phyloP scores from a whole-genome alignment of 139 green algal genomes.

The Volvox reticuliferus region DNA sequence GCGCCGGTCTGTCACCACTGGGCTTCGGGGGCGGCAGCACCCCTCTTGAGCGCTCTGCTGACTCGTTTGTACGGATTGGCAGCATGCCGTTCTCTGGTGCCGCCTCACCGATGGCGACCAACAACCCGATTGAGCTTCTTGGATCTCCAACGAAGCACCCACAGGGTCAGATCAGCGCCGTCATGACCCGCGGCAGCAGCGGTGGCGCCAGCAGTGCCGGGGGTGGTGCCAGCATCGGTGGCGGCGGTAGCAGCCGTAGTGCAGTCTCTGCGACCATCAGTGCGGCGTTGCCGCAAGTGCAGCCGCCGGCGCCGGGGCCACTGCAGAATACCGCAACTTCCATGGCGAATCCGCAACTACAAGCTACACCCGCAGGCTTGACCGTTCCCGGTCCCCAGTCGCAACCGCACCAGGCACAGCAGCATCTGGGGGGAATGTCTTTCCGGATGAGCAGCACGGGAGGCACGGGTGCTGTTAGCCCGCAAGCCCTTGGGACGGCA shows the following conservation, averaged over 20 bases:
- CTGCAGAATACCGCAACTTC: not conserved
- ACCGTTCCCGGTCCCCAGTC: not conserved
- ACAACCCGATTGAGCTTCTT: not conserved
- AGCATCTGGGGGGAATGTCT: not conserved
- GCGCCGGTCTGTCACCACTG: not conserved
- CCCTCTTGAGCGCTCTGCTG: constrained; percentile 6
- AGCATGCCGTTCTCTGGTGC: constrained; percentile 25
- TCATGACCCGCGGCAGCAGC: not conserved
- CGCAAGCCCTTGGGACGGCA: not conserved
- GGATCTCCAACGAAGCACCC: not conserved
- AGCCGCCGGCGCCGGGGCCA: not conserved
- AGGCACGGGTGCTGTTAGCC: not conserved
- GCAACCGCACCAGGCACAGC: not conserved
- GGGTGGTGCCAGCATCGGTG: not conserved
- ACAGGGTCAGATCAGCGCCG: not conserved
- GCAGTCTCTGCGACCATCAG: not conserved
- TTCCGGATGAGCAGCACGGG: constrained; percentile 4
- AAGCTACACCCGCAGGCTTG: not conserved
- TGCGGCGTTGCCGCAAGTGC: not conserved
- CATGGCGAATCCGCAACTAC: not conserved
- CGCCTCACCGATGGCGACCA: not conserved
- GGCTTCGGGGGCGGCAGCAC: constrained; percentile 6
- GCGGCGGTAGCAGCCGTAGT: not conserved
- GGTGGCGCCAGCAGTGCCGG: constrained; percentile 2
- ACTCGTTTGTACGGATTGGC: constrained; percentile 34